Evolutionary conservation across 2,329 filamentous ascomycete genomes (phyloP), one percentile per base, ranked within the genome.

Genomic region (Hypocrella siamensis): DNA sequence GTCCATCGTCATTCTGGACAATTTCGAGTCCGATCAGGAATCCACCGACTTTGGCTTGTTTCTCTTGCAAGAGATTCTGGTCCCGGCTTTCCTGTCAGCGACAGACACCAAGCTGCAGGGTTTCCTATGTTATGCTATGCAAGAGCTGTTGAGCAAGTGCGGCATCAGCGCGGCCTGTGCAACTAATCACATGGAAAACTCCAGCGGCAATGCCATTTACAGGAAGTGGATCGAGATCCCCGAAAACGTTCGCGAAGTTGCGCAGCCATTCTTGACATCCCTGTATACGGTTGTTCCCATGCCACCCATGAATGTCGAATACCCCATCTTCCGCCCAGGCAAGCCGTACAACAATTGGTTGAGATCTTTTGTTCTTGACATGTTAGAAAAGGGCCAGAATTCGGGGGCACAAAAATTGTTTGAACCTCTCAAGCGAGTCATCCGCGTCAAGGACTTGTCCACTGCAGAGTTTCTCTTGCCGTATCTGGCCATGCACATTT

Each of bases 81-180:
- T 96, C 17, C 85, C 86, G 38, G 79, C 86, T 1, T 99, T 98
- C 47, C 62, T 93, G 27, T 93, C 88, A 1, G 80, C 83, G 2
- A 90, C 80, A 0, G 92, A 94, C 49, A 80, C 85, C 3, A 77
- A 75, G 40, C 68, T 85, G 5, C 90, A 96, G 52, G 86, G 85
- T 0, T 93, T 92, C 48, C 65, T 99, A 14, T 88, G 88, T 2
- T 98, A 81, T 53, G 82, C 79, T 2, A 94, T 98, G 75, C 90
- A 99, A 53, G 79, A 93, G 45, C 66, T 96, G 26, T 66, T 96
- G 4, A 75, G 77, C 28, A 74, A 78, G 41, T 83, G 80, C 46
- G 76, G 79, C 18, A 76, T 94, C 46, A 75, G 65, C 36, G 60
- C 67, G 9, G 70, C 67, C 0, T 64, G 61, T 31, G 52, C 50